These are phyloP conservation scores for Articulospora tetracladia DNA, from an alignment of 495 filamentous ascomycete genomes.

Conservation along the genomic window DNA sequence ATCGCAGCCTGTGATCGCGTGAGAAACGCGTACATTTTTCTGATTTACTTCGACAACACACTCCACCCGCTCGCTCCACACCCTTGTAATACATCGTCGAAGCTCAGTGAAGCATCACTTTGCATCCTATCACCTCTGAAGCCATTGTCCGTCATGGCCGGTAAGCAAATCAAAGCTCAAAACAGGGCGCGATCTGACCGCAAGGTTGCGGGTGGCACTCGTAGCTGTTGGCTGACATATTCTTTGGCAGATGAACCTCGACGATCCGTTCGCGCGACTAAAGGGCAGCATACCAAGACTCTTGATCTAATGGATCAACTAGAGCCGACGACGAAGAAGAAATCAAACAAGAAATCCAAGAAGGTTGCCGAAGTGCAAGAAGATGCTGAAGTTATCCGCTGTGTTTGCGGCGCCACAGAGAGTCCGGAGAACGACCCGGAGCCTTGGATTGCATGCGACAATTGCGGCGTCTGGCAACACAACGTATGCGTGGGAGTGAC, in stretches of 20 bases:
- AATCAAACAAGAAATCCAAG: slow-evolving; percentile 41
- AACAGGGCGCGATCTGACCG: neutral
- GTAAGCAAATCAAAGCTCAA: slow-evolving; percentile 22
- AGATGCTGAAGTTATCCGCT: slow-evolving; percentile 62
- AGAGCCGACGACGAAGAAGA: slow-evolving; percentile 62
- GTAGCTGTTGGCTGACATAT: slow-evolving; percentile 8
- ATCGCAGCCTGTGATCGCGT: slow-evolving; percentile 27
- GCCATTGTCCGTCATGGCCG: slow-evolving; percentile 21
- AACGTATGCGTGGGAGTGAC: slow-evolving; percentile 90
- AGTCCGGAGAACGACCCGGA: slow-evolving; percentile 77
- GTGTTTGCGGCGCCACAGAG: slow-evolving; percentile 84
- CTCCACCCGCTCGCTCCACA: neutral
- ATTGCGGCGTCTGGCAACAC: slow-evolving; percentile 91
- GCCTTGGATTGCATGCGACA: slow-evolving; percentile 89
- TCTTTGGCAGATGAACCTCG: slow-evolving; percentile 69
- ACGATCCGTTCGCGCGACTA: slow-evolving; percentile 90
- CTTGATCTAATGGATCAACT: slow-evolving; percentile 64
- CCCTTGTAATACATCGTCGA: slow-evolving; percentile 21
- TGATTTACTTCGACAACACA: slow-evolving; percentile 18
- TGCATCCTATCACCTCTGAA: slow-evolving; percentile 4
- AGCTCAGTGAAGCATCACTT: slow-evolving; percentile 19
- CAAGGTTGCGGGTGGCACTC: neutral
- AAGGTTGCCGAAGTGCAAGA: slow-evolving; percentile 53
- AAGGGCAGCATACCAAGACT: slow-evolving; percentile 88
- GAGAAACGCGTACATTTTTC: slow-evolving; percentile 20